Percentiles rank a stretch among this genome's conserved stretches.
Conservation (phyloP, 2,329 filamentous ascomycete species). For the Ophiostoma perfectum region DNA sequence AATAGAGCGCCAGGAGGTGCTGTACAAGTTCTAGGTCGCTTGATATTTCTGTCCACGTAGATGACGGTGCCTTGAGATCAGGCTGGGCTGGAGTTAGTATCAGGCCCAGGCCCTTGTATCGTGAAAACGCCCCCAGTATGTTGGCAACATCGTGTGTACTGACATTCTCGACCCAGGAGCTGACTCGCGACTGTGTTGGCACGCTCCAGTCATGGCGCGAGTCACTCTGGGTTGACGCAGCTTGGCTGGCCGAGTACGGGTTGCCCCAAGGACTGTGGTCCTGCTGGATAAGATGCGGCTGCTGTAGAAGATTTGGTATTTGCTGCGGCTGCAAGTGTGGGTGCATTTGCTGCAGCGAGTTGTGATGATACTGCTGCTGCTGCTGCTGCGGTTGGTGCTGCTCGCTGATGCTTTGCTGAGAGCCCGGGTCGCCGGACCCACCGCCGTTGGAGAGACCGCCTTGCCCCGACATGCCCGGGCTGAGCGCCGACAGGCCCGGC, state of each 20-base stretch:
- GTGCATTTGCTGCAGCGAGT: neutral
- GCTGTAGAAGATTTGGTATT: constrained; percentile 10
- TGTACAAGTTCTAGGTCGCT: constrained; percentile 53
- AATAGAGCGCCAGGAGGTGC: constrained; percentile 62
- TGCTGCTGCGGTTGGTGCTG: constrained; percentile 14
- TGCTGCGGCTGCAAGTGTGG: constrained; percentile 9
- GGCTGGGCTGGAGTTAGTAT: constrained; percentile 45
- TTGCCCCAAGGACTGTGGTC: constrained; percentile 43
- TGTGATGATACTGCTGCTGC: neutral
- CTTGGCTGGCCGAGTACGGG: constrained; percentile 44
- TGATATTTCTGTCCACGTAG: constrained; percentile 58
- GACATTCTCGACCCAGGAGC: constrained; percentile 46
- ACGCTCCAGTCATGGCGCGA: constrained; percentile 46
- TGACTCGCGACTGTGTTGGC: constrained; percentile 44
- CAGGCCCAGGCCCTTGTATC: constrained; percentile 43
- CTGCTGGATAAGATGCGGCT: constrained; percentile 28
- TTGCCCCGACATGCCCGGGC: constrained; percentile 32
- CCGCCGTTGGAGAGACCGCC: constrained; percentile 27
- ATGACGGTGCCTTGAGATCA: constrained; percentile 40
- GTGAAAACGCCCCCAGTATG: constrained; percentile 15
- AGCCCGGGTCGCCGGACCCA: constrained; percentile 30
- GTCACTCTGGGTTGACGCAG: constrained; percentile 42
- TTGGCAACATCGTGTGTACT: constrained; percentile 25
- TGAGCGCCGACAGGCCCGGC: constrained; percentile 31
- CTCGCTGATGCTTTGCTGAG: constrained; percentile 36